Base-by-base conservation (phyloP, 805 yeast genomes). In the Pichia nanzhaoensis region DNA sequence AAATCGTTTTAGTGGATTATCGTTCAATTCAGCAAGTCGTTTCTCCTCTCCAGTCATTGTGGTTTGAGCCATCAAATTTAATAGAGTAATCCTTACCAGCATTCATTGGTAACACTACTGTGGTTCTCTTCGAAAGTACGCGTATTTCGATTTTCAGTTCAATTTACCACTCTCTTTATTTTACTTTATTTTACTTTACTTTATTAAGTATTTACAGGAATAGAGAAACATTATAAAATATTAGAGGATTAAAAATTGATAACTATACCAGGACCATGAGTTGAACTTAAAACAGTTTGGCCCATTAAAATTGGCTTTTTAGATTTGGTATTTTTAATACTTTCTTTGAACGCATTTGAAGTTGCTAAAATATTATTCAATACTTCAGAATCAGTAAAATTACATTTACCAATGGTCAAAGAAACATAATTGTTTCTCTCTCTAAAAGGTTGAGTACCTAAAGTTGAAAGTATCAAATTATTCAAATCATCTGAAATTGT, bases 231-330 rank as follows among this genome's bases (percentile, higher is more conserved):
- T 7, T 2, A 27, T 16, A 14, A 20, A n/a, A 19, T 17, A 22
- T 9, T n/a, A 20, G 4, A 9, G 5, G 10, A 13, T 52, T 52
- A 64, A 48, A 75, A 68, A 59, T 77, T 73, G 41, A 89, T 79
- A 30, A 83, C 82, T 41, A 87, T 73, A 31, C 88, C 82, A 1
- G 96, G 96, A 19, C 95, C 91, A 56, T 74, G 76, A 10, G 95
- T 83, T 36, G 87, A 75, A 33, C 80, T 69, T 46, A 89, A 62
- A 20, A 73, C 71, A 17, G 93, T 75, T 54, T 78, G 80, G 24
- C 95, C 93, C 45, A 88, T 55, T 45, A 77, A 59, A 56, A 80
- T 81, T 36, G 85, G 84, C 63, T 75, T 82, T 63, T 81, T 84
- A 27, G 81, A 65, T 50, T 80, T 78, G 32, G 79, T 77, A n/a